Evolutionary conservation across 495 filamentous ascomycete genomes (phyloP).

Genomic region (Penicillium atrosanguineum): DNA sequence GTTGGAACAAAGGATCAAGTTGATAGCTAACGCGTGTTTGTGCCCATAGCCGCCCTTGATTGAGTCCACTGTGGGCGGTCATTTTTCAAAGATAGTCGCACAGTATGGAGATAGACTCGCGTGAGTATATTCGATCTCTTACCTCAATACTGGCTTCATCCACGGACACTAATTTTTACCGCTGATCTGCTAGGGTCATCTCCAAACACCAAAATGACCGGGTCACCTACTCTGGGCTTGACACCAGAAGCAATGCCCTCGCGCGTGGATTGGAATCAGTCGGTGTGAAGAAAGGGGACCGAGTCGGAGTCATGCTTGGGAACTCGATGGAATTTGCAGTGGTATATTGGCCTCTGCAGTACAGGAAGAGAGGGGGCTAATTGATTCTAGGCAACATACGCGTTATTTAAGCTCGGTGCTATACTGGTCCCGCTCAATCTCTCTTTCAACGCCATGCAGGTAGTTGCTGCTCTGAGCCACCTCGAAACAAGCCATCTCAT

Average conservation of each 20-base stretch:
- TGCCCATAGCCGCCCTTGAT: constrained; percentile 63
- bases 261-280: constrained; percentile 68
- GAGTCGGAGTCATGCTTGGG: constrained; percentile 82
- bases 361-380: constrained; percentile 3
- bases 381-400: constrained; percentile 64
- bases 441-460: constrained; percentile 78
- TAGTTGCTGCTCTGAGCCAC: constrained; percentile 73
- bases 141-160: neutral
- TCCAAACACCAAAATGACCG: constrained; percentile 60
- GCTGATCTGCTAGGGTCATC: constrained; percentile 51
- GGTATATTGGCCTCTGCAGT: constrained; percentile 35
- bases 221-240: constrained; percentile 72
- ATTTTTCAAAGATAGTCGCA: constrained; percentile 71
- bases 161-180: neutral
- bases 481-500: constrained; percentile 74
- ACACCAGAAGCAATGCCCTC: constrained; percentile 72
- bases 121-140: constrained; percentile 35
- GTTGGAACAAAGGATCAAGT: neutral
- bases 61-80: constrained; percentile 73
- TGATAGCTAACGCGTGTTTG: neutral
- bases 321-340: constrained; percentile 82
- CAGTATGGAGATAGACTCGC: constrained; percentile 73
- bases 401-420: constrained; percentile 87
- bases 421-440: constrained; percentile 92
- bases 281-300: constrained; percentile 80